Percentiles rank a stretch among this genome's conserved stretches.
Evolutionary conservation across 1,284 basidiomycete species (phyloP).

Genomic region (Moesziomyces sp.): DNA sequence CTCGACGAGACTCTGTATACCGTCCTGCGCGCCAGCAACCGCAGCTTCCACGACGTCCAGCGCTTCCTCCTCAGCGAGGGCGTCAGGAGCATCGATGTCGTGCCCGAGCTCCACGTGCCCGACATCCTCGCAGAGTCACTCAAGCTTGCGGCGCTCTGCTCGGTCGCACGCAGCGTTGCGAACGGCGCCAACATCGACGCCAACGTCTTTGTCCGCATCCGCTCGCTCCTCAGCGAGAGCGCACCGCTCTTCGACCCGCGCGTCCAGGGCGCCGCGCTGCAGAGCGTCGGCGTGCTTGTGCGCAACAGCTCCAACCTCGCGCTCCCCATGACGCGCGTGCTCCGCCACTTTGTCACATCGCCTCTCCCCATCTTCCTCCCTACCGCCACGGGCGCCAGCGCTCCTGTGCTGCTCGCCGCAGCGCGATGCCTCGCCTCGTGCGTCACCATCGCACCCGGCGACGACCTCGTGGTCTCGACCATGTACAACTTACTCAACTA

Average conservation of each 20-base stretch:
- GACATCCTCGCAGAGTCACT: constrained; percentile 68
- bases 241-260: constrained; percentile 82
- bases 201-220: constrained; percentile 78
- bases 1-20: constrained; percentile 42
- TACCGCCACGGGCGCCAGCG: constrained; percentile 72
- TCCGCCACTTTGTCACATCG: constrained; percentile 87
- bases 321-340: constrained; percentile 78
- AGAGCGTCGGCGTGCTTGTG: constrained; percentile 81
- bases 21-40: constrained; percentile 59
- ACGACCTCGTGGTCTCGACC: constrained; percentile 91
- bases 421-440: constrained; percentile 90
- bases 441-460: constrained; percentile 84
- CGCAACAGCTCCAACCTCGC: constrained; percentile 86
- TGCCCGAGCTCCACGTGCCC: constrained; percentile 53
- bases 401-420: constrained; percentile 82
- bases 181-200: constrained; percentile 70
- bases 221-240: constrained; percentile 81
- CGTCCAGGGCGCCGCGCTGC: constrained; percentile 85
- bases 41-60: constrained; percentile 59
- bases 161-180: constrained; percentile 76
- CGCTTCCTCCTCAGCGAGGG: constrained; percentile 62
- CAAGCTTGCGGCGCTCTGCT: constrained; percentile 89
- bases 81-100: constrained; percentile 43
- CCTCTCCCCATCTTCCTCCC: constrained; percentile 85
- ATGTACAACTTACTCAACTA: constrained; percentile 95